Base-by-base conservation (phyloP, 2,329 filamentous ascomycete genomes). In the Sporothrix luriei region DNA sequence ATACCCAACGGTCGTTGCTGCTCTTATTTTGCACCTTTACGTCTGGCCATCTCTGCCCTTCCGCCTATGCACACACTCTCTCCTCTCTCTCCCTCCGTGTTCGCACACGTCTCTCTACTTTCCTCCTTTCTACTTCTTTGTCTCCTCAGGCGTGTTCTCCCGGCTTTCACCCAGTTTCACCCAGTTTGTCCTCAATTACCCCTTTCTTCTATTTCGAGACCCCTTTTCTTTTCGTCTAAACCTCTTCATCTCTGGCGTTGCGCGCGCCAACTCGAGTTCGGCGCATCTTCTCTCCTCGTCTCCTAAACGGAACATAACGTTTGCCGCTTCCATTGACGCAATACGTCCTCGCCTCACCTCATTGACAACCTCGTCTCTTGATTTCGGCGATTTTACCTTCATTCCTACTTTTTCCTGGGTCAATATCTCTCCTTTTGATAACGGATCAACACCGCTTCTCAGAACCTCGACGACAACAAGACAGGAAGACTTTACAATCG, bases 1-100 rank as follows among this genome's bases (percentile, higher is more conserved):
- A 57, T 68, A 57, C 69, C 59, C 67, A 69, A 71, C 66, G 61
- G 69, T 46, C 54, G 61, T 65, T 51, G 55, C 33, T 33, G 26
- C 62, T 33, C 40, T 67, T 49, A 33, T 68, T 65, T 40, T 29
- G 43, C 33, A 14, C 40, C 40, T 46, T 43, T 10, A 38, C 26
- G 40, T 49, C 52, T 11, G 11, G 16, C 49, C 46, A 21, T 52
- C 54, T 52, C 29, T 59, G 49, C 48, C 24, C 29, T 59, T 21
- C 51, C 33, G 16, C 33, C 51, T 46, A 7, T 33, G 33, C 33
- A 33, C 33, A 33, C 4, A 33, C 43, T 10, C 38, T 33, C 51
- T n/a, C 6, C 19, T 40, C 14, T 43, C 40, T 43, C 14, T 43
- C 40, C 2, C 40, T 43, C 38, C 48, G 21, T n/a, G 38, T 68